phyloP scores from a whole-genome alignment of 495 filamentous ascomycete genomes.

The Chaetomium fimeti region DNA sequence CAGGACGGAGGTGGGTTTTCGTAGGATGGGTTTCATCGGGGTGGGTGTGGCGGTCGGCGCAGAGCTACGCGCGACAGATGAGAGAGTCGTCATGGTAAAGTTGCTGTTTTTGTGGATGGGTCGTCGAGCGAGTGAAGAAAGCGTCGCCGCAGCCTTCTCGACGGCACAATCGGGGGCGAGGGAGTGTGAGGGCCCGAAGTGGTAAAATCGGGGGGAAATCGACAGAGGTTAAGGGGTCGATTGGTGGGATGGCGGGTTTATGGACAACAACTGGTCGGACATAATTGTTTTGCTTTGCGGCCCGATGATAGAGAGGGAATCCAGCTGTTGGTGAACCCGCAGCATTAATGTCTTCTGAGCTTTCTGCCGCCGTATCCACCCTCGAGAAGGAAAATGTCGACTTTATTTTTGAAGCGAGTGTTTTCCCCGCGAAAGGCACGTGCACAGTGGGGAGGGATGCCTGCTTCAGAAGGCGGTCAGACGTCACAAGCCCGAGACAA shows the following conservation, averaged over 20 bases:
- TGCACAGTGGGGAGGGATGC: conserved; percentile 12
- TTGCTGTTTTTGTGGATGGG: neutral
- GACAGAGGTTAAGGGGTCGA: conserved; percentile 8
- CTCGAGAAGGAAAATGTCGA: conserved; percentile 14
- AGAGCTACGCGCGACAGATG: conserved; percentile 30
- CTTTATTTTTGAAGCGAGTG: conserved; percentile 8
- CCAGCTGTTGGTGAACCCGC: conserved; percentile 5
- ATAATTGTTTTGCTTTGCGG: conserved; percentile 13
- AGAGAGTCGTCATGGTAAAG: conserved; percentile 34
- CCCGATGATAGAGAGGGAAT: conserved; percentile 5
- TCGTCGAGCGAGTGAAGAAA: neutral
- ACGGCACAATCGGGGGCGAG: conserved; percentile 1
- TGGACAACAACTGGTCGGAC: neutral
- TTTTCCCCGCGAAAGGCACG: conserved; percentile 23
- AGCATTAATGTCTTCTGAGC: conserved; percentile 4
- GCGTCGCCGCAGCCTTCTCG: conserved; percentile 5
- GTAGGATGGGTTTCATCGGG: conserved; percentile 49
- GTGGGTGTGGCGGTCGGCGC: conserved; percentile 26
- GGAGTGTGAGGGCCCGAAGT: too few species aligned
- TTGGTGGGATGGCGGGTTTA: neutral
- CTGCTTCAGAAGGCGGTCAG: conserved; percentile 22
- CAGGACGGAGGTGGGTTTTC: conserved; percentile 37
- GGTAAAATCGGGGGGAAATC: neutral
- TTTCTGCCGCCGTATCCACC: conserved; percentile 25
- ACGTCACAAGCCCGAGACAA: neutral